phyloP scores from a whole-genome alignment of 2,329 filamentous ascomycete genomes.

The Tricladium varicosporioides region DNA sequence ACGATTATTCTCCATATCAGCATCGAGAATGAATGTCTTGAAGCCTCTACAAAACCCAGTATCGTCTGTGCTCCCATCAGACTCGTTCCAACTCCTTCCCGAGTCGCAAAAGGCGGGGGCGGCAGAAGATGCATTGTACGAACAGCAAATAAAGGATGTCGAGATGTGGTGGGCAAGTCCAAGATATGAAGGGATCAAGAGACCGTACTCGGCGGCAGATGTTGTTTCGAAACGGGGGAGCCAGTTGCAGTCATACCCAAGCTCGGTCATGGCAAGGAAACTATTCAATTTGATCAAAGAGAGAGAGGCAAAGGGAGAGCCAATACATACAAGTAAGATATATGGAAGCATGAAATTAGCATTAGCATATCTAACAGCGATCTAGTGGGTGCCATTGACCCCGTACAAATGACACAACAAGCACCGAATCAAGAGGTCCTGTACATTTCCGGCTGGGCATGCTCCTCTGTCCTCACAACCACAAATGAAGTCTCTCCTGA shows the following conservation, averaged over 20 bases:
- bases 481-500: slow-evolving; percentile 98
- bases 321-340: slow-evolving; percentile 83
- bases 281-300: slow-evolving; percentile 86
- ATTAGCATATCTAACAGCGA: slow-evolving; percentile 13
- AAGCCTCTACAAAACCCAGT: slow-evolving; percentile 29
- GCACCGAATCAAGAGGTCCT: slow-evolving; percentile 93
- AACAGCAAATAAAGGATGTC: slow-evolving; percentile 80
- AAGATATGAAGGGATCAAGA: slow-evolving; percentile 83
- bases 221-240: slow-evolving; percentile 92
- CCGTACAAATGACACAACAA: slow-evolving; percentile 99
- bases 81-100: slow-evolving; percentile 82
- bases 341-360: not conserved
- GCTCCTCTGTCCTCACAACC: slow-evolving; percentile 85
- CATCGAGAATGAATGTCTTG: slow-evolving; percentile 25
- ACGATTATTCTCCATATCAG: slow-evolving; percentile 24
- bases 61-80: slow-evolving; percentile 44
- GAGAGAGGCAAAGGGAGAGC: slow-evolving; percentile 73
- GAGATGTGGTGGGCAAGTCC: slow-evolving; percentile 87
- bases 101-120: slow-evolving; percentile 73
- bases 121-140: slow-evolving; percentile 82
- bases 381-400: slow-evolving; percentile 92
- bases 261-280: slow-evolving; percentile 92
- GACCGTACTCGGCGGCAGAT: slow-evolving; percentile 86
- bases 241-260: slow-evolving; percentile 83
- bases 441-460: slow-evolving; percentile 97